Evolutionary conservation across 2,329 filamentous ascomycete genomes (phyloP), one percentile per base, ranked within the genome.

Genomic region (Monilinia polystroma): DNA sequence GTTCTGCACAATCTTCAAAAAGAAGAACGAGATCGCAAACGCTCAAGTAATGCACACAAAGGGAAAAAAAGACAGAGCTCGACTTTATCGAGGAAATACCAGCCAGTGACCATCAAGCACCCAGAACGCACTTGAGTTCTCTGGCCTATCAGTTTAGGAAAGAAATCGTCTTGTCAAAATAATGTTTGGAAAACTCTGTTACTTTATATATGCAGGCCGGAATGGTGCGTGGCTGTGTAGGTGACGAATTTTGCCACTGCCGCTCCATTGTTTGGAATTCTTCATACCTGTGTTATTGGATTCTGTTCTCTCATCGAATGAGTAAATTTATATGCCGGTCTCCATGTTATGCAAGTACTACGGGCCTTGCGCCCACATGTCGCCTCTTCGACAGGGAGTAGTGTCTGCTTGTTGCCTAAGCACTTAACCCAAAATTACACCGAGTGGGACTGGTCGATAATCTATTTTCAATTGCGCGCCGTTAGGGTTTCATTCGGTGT

Each of bases 11-110:
- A 68, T 55, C 20, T 69, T 29, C 29, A 49, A 12, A 66, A 65
- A 35, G 59, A 70, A 45, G 64, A 68, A n/a, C 49, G 64, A 55
- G 38, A 67, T 11, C 60, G 56, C 23, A 64, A 35, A 60, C 66
- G 51, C 20, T 41, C 43, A 14, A 38, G 8, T 0, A 20, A 57
- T 18, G 55, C 18, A 45, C 12, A 54, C 29, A 64, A 66, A 47
- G 52, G 32, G 49, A 55, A 56, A 55, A 35, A 51, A 41, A 23
- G 29, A 1, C 51, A 35, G 26, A 29, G 23, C 7, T 29, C 32
- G 55, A 43, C 49, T 32, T 63, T 35, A 12, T 32, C 35, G 14
- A 63, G 26, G 35, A 55, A 63, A 35, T n/a, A 63, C n/a, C 35
- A 29, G n/a, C 49, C 23, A 43, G 60, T 63, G 35, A 45, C 20